Percentiles rank a stretch among this genome's conserved stretches.
Evolutionary conservation across 768 basidiomycete species (phyloP).

Genomic region (Tricholoma furcatifolium): DNA sequence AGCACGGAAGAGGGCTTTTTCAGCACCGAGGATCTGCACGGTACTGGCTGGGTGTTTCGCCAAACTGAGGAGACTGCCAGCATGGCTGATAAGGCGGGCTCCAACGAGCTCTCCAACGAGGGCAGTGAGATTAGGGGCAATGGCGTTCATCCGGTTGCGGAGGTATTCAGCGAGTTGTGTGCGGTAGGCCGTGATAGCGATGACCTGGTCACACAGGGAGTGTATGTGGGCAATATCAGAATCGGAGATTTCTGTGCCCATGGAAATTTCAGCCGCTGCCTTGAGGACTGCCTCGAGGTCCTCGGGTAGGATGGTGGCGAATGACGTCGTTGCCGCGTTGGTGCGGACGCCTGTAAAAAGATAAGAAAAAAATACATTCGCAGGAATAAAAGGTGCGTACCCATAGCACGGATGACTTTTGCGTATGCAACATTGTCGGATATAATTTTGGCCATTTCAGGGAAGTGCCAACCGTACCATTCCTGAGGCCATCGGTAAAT

Average conservation of each 20-base stretch:
- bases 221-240: slow-evolving; percentile 96
- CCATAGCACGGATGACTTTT: slow-evolving; percentile 90
- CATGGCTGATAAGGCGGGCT: slow-evolving; percentile 91
- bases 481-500: slow-evolving; percentile 53
- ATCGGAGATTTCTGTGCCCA: slow-evolving; percentile 99
- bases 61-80: slow-evolving; percentile 91
- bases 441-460: slow-evolving; percentile 98
- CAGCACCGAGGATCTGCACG: slow-evolving; percentile 96
- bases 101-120: slow-evolving; percentile 92
- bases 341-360: slow-evolving; percentile 79
- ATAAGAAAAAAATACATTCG: not conserved
- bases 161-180: slow-evolving; percentile 95
- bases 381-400: slow-evolving; percentile 34
- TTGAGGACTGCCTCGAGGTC: slow-evolving; percentile 95
- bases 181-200: slow-evolving; percentile 93
- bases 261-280: slow-evolving; percentile 95
- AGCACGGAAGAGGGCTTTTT: slow-evolving; percentile 97
- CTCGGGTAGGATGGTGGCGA: slow-evolving; percentile 91
- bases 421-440: slow-evolving; percentile 97
- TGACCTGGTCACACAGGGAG: slow-evolving; percentile 96
- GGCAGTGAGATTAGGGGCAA: slow-evolving; percentile 95
- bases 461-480: slow-evolving; percentile 99
- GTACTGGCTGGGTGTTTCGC: slow-evolving; percentile 98
- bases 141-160: slow-evolving; percentile 96
- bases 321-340: slow-evolving; percentile 83